Percentiles rank a stretch among this genome's conserved stretches.
Conservation (phyloP, 1,139 yeast species). For the Debaryomyces sp. region DNA sequence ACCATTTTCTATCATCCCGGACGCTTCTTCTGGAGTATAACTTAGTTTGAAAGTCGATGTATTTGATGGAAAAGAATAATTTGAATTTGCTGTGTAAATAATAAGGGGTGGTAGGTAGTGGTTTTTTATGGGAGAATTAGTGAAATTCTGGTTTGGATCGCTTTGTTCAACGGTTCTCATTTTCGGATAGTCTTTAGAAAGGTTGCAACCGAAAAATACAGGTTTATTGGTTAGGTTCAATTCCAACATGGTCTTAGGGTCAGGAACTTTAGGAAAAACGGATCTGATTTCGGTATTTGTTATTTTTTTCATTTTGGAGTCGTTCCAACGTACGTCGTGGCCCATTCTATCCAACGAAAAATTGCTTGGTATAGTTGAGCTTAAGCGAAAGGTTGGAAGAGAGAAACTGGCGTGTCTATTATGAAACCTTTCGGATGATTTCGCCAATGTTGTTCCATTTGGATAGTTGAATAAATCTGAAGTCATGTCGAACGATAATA, state of each 20-base stretch:
- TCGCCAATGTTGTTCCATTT: conserved; percentile 35
- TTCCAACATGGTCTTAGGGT: conserved; percentile 29
- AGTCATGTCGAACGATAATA: conserved; percentile 42
- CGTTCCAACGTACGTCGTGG: background rate
- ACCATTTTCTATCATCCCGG: conserved; percentile 54
- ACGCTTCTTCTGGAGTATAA: conserved; percentile 45
- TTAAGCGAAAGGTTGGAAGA: conserved; percentile 21
- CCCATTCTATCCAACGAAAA: background rate
- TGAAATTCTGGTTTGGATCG: background rate
- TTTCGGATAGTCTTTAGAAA: conserved; percentile 33
- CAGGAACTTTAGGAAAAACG: conserved; percentile 44
- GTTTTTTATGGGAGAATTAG: background rate
- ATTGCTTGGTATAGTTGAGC: background rate
- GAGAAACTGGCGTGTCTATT: conserved; percentile 15
- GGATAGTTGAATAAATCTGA: conserved; percentile 43
- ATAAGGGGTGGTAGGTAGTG: conserved; percentile 53
- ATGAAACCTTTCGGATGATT: conserved; percentile 26
- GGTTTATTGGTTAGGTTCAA: conserved; percentile 40
- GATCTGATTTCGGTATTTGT: conserved; percentile 10
- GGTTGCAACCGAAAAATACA: conserved; percentile 59
- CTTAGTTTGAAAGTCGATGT: conserved; percentile 62
- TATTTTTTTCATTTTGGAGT: conserved; percentile 4
- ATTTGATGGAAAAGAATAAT: conserved; percentile 48
- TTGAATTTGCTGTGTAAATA: conserved; percentile 52
- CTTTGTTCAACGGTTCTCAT: conserved; percentile 4